phyloP scores from a whole-genome alignment of 768 basidiomycete species.

The Trametes maxima region DNA sequence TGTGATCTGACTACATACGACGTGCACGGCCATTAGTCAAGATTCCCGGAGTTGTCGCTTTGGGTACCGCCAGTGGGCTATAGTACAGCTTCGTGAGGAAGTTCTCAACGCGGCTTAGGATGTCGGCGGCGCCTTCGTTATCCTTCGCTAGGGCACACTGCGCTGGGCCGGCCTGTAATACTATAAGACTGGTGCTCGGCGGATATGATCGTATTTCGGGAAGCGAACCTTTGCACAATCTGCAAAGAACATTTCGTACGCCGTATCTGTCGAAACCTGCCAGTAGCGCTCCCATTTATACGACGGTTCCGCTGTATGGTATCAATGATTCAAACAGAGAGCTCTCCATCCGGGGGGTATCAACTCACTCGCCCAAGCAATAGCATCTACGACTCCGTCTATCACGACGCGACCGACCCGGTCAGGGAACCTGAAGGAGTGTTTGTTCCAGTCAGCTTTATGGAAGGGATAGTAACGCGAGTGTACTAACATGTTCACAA shows the following conservation, averaged over 20 bases:
- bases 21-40: constrained; percentile 31
- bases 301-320: constrained; percentile 17
- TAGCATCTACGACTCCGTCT: constrained; percentile 38
- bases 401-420: constrained; percentile 35
- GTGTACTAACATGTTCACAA: constrained; percentile 35
- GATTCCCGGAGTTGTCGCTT: constrained; percentile 29
- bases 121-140: constrained; percentile 18
- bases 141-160: constrained; percentile 30
- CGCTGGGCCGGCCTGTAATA: constrained; percentile 30
- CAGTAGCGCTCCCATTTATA: constrained; percentile 29
- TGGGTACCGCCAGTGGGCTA: constrained; percentile 30
- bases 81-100: constrained; percentile 30
- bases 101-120: constrained; percentile 27
- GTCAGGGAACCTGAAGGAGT: constrained; percentile 32
- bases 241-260: constrained; percentile 30
- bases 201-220: background rate
- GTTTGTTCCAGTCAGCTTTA: background rate
- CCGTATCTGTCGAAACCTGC: constrained; percentile 30
- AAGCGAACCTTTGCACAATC: constrained; percentile 31
- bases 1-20: constrained; percentile 20
- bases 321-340: background rate
- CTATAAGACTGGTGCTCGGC: background rate
- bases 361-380: constrained; percentile 30
- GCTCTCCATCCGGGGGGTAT: background rate
- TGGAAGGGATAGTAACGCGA: no score